Evolutionary conservation across 1,139 yeast species (phyloP).

Genomic region (Dujonia santamariae): DNA sequence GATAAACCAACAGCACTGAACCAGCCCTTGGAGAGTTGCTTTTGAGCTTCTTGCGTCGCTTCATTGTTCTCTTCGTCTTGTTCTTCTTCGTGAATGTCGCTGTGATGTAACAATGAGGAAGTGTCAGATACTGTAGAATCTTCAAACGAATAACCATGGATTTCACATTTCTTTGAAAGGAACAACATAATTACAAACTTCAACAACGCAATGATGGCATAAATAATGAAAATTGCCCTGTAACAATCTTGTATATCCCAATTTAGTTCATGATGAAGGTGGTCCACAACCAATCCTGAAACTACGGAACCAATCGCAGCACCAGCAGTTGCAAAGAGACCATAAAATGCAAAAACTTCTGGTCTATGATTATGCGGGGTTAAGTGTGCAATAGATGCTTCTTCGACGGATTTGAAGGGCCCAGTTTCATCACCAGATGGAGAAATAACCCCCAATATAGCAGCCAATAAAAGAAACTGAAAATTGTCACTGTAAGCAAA

Average conservation of each 20-base stretch:
- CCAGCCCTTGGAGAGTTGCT: too few species aligned
- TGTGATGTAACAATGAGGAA: constrained; percentile 7
- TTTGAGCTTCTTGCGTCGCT: neutral
- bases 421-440: constrained; percentile 94
- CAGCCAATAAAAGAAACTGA: constrained; percentile 57
- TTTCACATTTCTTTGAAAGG: constrained; percentile 57
- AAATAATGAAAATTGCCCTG: constrained; percentile 54
- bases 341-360: constrained; percentile 70
- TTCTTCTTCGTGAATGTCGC: constrained; percentile 7
- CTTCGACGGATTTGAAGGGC: constrained; percentile 87
- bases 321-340: constrained; percentile 68
- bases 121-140: constrained; percentile 8
- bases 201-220: constrained; percentile 52
- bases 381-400: constrained; percentile 79
- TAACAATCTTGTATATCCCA: constrained; percentile 46
- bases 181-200: constrained; percentile 54
- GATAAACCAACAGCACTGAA: constrained; percentile 22
- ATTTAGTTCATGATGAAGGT: constrained; percentile 26
- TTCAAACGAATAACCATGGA: constrained; percentile 9
- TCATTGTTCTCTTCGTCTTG: constrained; percentile 1
- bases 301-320: constrained; percentile 70
- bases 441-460: constrained; percentile 62
- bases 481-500: constrained; percentile 54
- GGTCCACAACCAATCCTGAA: constrained; percentile 59
- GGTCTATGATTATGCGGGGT: constrained; percentile 67